Percentiles rank a stretch among this genome's conserved stretches.
Evolutionary conservation across 2,329 filamentous ascomycete species (phyloP).

Genomic region (Spiromastix sp.): DNA sequence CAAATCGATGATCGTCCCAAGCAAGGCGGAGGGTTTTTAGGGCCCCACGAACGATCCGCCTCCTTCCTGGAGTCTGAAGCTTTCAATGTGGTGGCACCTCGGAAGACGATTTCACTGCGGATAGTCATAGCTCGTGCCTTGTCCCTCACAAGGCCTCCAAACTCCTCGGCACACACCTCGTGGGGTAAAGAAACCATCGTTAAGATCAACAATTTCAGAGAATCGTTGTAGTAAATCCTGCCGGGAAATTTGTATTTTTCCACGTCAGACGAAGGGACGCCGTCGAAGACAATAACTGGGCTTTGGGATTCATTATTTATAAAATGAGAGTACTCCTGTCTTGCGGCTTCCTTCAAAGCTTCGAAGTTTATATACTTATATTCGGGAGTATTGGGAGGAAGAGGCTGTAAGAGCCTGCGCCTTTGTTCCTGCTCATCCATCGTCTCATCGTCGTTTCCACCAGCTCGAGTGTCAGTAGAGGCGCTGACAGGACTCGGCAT

Average conservation of each 20-base stretch:
- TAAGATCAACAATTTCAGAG: conserved; percentile 2
- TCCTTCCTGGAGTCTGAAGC: background rate
- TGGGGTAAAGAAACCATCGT: background rate
- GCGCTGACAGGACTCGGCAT: too few relatives aligned
- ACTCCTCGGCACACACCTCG: conserved; percentile 1
- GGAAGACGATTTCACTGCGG: background rate
- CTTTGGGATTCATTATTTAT: background rate
- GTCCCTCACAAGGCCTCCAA: background rate
- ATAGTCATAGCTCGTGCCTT: conserved; percentile 1
- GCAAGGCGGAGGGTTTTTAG: conserved; percentile 1
- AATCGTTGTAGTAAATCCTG: background rate
- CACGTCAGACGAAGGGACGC: background rate
- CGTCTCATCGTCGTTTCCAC: background rate
- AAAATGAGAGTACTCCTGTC: background rate
- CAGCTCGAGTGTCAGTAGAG: background rate
- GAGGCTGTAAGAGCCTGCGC: background rate
- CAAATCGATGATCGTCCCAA: background rate
- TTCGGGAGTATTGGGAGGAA: background rate
- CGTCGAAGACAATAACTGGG: conserved; percentile 1
- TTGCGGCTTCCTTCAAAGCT: background rate
- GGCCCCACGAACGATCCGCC: background rate
- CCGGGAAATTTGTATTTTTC: conserved; percentile 1
- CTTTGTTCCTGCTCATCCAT: background rate
- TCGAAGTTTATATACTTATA: conserved; percentile 1
- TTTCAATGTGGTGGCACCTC: background rate